Evolutionary conservation across 2,329 filamentous ascomycete species (phyloP), one percentile per base, ranked within the genome.

Genomic region (Aureobasidium namibiae): DNA sequence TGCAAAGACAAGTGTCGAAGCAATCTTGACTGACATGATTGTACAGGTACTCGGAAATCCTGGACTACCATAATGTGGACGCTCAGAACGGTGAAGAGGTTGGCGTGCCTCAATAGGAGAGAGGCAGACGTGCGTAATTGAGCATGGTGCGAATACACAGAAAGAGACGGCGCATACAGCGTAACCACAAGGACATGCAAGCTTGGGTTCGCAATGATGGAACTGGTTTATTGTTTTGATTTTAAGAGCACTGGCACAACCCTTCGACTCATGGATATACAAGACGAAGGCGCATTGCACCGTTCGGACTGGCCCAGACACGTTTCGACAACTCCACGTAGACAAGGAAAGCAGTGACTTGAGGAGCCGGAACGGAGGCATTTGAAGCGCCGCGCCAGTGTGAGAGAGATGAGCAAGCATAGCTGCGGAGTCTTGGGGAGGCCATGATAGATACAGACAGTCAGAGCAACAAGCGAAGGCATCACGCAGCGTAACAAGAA

Each of bases 61-160:
- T 97, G 68, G 92, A 97, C 75, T 97, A 96, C 76, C 94, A 97
- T 78, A 96, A 97, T 70, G 87, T 96, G 63, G 91, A 95, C 65
- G 70, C 67, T 26, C 65, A 66, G n/a, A 68, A 69, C 56, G 69
- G 61, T n/a, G 54, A 39, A 23, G 62, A 64, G 14, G 58, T 33
- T 38, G 50, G 36, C 6, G 52, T 44, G 13, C 29, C 52, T 33
- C 21, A 26, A 56, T 56, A 56, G 39, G 52, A 34, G 14, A 11
- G 21, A n/a, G 18, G 39, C 18, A 39, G 38, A 34, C 31, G 24
- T 36, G 36, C 26, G 13, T 56, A 39, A 45, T 57, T 5, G 7
- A n/a, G 26, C 21, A 46, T 48, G 14, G 42, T 34, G 41, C 23
- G 24, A 45, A 7, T 24, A 56, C 36, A 48, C 54, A 57, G 54